Percentiles rank a stretch among this genome's conserved stretches.
These are phyloP conservation scores for Bothriochloa decipiens DNA, from an alignment of 176 grass and related monocot genomes.

Conservation along the genomic window DNA sequence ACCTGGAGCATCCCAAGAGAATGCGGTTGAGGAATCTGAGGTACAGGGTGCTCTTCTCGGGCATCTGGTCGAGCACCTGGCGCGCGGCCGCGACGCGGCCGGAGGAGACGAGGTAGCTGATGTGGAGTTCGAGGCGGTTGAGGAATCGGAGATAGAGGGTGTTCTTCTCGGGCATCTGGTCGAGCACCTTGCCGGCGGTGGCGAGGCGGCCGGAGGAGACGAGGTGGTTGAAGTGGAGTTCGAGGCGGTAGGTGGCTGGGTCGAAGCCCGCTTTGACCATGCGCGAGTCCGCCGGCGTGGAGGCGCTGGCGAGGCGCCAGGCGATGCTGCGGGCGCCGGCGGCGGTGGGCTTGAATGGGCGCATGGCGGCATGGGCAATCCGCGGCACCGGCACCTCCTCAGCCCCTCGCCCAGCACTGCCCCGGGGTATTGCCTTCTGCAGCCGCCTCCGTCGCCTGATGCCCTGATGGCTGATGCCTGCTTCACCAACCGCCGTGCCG, in stretches of 20 bases:
- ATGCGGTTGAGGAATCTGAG: slow-evolving; percentile 65
- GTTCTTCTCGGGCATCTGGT: no score
- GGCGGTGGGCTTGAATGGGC: slow-evolving; percentile 17
- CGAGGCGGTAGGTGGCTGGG: slow-evolving; percentile 30
- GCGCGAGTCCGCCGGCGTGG: slow-evolving; percentile 43
- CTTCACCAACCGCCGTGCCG: not conserved
- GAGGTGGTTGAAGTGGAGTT: slow-evolving; percentile 31
- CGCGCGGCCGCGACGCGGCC: slow-evolving; percentile 44
- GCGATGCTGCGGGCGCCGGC: not conserved
- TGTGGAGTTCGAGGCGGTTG: slow-evolving; percentile 33
- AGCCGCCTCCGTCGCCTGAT: not conserved
- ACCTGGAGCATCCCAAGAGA: slow-evolving; percentile 56
- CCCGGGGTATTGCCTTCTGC: not conserved
- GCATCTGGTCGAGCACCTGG: slow-evolving; percentile 69
- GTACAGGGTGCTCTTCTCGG: slow-evolving; percentile 43
- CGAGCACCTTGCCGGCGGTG: no score
- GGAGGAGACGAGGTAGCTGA: not conserved
- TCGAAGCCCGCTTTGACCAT: slow-evolving; percentile 62
- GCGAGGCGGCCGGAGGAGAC: slow-evolving; percentile 38
- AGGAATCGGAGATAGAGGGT: no score
- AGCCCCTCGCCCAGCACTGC: not conserved
- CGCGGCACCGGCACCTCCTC: not conserved
- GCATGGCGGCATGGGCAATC: slow-evolving; percentile 35
- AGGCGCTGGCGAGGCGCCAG: not conserved
- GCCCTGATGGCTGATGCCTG: not conserved